Percentiles rank a stretch among this genome's conserved stretches.
These are phyloP conservation scores for Hordeum pubiflorum DNA, from an alignment of 202 grass and related monocot genomes.

Conservation along the genomic window DNA sequence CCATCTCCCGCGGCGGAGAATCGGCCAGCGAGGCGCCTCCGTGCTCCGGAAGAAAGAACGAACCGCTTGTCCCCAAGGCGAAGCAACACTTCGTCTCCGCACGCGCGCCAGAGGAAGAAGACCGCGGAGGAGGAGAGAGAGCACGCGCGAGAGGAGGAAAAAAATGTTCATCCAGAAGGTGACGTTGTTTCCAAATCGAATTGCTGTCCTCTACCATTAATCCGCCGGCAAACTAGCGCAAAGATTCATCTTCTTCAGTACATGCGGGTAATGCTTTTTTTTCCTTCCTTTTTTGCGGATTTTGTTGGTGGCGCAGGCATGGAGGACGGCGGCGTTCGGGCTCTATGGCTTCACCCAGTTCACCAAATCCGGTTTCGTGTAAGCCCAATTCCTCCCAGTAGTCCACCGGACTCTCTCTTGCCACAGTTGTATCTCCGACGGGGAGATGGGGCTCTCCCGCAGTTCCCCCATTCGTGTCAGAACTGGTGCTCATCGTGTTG, in stretches of 20 bases:
- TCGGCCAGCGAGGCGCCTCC: slow-evolving; percentile 9
- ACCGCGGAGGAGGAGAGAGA: neutral
- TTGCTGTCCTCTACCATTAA: neutral
- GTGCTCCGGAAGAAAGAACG: neutral
- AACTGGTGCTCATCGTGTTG: neutral
- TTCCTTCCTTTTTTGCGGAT: neutral
- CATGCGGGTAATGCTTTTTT: neutral
- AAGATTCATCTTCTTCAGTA: neutral
- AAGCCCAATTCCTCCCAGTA: slow-evolving; percentile 14
- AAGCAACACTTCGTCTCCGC: neutral
- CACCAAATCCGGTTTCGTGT: slow-evolving; percentile 85
- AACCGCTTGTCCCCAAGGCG: neutral
- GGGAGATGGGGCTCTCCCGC: neutral
- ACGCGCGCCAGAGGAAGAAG: neutral
- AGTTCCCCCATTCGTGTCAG: neutral
- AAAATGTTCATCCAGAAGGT: slow-evolving; percentile 52
- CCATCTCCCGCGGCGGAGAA: slow-evolving; percentile 22
- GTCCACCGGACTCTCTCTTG: neutral
- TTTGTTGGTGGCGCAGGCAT: slow-evolving; percentile 39
- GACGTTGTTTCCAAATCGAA: neutral
- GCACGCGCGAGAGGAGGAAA: neutral
- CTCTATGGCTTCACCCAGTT: slow-evolving; percentile 90
- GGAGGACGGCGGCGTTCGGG: slow-evolving; percentile 77
- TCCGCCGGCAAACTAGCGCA: neutral
- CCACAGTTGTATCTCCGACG: too few relatives aligned